A percentile compares a stretch with the other conserved stretches of the same genome.
phyloP scores from a whole-genome alignment of 2,329 filamentous ascomycete genomes.

The Sarocladium brachiariae region DNA sequence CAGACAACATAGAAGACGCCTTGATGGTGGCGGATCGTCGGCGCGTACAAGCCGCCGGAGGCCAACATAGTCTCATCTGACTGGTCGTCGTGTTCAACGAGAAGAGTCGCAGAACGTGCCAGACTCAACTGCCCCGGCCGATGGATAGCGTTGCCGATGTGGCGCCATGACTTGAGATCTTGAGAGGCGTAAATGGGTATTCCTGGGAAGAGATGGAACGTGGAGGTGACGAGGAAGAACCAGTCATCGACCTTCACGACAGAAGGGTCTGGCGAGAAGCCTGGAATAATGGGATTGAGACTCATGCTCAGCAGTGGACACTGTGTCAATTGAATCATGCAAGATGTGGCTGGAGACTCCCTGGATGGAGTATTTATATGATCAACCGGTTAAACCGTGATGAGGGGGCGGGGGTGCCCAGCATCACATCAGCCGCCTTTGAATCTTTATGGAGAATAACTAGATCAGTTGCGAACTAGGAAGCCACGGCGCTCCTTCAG shows the following conservation, averaged over 20 bases:
- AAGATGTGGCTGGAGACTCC: no score
- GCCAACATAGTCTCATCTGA: slow-evolving; percentile 8
- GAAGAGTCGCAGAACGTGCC: neutral
- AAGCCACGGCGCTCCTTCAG: no score
- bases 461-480: no score
- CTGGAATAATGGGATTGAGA: slow-evolving; percentile 25
- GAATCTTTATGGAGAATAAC: no score
- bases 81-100: neutral
- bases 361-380: no score
- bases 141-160: slow-evolving; percentile 13
- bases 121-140: slow-evolving; percentile 10
- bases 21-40: slow-evolving; percentile 12
- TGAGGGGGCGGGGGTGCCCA: no score
- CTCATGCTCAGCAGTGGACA: no score
- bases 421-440: no score
- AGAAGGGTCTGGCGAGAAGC: slow-evolving; percentile 25
- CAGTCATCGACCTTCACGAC: slow-evolving; percentile 20
- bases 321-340: no score
- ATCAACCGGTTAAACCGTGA: no score
- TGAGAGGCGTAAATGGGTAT: slow-evolving; percentile 31
- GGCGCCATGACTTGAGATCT: slow-evolving; percentile 23
- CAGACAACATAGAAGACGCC: slow-evolving; percentile 16
- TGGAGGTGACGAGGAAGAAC: slow-evolving; percentile 41
- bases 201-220: slow-evolving; percentile 54
- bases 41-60: slow-evolving; percentile 22